Evolutionary conservation across 1,284 basidiomycete species (phyloP).

Genomic region (Ustilago curta): DNA sequence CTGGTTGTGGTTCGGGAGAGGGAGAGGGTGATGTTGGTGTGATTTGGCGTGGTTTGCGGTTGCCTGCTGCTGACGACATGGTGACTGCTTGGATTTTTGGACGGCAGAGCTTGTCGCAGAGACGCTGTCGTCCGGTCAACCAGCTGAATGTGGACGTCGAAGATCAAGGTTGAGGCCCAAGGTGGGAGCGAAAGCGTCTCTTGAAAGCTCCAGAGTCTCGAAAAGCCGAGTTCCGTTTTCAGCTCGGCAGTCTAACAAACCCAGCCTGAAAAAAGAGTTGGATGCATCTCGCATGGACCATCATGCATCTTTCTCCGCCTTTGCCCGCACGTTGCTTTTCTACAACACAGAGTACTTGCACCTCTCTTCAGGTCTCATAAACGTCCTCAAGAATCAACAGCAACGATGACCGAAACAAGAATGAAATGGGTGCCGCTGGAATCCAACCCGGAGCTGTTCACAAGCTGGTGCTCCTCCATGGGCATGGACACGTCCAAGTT

Average conservation of each 20-base stretch:
- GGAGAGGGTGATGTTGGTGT: slow-evolving; percentile 51
- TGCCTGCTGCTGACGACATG: slow-evolving; percentile 36
- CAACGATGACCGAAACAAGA: slow-evolving; percentile 11
- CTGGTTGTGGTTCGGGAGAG: slow-evolving; percentile 40
- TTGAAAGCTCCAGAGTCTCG: neutral
- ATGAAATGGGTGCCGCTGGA: slow-evolving; percentile 68
- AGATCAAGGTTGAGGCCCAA: neutral
- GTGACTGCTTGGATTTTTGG: neutral
- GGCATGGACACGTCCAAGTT: slow-evolving; percentile 67
- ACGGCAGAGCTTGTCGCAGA: neutral
- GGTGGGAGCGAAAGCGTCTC: slow-evolving; percentile 1
- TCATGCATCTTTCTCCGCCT: neutral
- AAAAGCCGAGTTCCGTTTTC: slow-evolving; percentile 11
- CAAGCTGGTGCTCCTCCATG: slow-evolving; percentile 56
- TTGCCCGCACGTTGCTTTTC: too few relatives aligned
- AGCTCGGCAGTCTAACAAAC: neutral
- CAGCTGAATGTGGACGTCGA: neutral
- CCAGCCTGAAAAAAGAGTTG: neutral
- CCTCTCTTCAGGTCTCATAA: too few relatives aligned
- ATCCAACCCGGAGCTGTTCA: slow-evolving; percentile 68
- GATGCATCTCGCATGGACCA: slow-evolving; percentile 2
- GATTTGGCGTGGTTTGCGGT: slow-evolving; percentile 32
- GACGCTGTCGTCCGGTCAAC: neutral
- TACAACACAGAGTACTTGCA: too few relatives aligned
- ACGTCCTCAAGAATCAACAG: neutral